Evolutionary conservation across 75 land plant species (phyloP), one percentile per base, ranked within the genome.

Genomic region (Sequoia sempervirens): DNA sequence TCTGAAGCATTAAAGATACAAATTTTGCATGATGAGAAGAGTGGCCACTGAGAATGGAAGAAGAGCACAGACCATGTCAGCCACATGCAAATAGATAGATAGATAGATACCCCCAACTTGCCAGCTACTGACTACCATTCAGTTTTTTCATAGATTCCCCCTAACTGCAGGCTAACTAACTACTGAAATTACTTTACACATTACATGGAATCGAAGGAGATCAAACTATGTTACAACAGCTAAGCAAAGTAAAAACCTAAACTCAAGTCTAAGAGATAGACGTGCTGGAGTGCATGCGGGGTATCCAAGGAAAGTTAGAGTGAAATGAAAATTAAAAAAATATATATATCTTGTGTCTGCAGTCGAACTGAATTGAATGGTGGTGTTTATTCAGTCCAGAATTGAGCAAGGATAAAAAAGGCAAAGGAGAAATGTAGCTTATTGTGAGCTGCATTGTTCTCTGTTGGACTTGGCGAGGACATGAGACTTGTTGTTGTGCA

Each of bases 401-500:
- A 78, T 43, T 43, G 30, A 45, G 11, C 3, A 76, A 43, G 13
- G 7, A 75, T 14, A 6, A 75, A 45, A n/a, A 18, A 14, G 38
- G 78, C 17, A 74, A 4, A 20, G 1, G 14, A 43, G n/a, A 45
- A n/a, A 41, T 23, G 15, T 38, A 40, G 23, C 45, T 78, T 45
- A 78, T 78, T 78, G 80, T 38, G 80, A 78, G 52, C 47, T 78
- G 80, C 80, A 78, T 78, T 78, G 80, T 43, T 78, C 80, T 78
- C 80, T 78, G 30, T 78, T 43, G 23, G 80, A 43, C 80, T 78
- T 78, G 30, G 47, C 80, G 0, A 78, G 46, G 12, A 78, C 46
- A 78, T 78, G 50, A 12, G 80, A 78, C 89, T 87, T 87, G 89
- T 88, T 88, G 58, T 88, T 88, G 34, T 88, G 90, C 90, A 88